Conservation (phyloP, 441 rosid genomes). For the Arabidopsis hybrid region DNA sequence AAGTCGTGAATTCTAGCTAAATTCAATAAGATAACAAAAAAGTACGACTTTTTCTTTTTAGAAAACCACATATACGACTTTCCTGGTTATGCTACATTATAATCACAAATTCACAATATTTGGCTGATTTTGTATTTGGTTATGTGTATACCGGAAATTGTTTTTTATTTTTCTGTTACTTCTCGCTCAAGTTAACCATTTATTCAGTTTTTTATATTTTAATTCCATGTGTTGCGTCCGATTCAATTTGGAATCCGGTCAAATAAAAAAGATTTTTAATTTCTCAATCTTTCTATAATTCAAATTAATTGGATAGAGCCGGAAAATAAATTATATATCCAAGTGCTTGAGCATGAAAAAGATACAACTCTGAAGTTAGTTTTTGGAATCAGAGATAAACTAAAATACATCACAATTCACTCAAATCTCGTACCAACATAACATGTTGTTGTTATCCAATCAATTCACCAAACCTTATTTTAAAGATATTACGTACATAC, state of each 20-base stretch:
- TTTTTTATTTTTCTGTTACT: neutral
- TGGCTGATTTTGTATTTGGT: no score
- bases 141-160: neutral
- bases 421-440: conserved; percentile 15
- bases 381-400: neutral
- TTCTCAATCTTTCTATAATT: neutral
- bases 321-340: neutral
- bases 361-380: neutral
- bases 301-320: neutral
- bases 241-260: conserved; percentile 1
- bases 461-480: conserved; percentile 10
- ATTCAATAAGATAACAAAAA: neutral
- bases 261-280: neutral
- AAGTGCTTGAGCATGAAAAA: neutral
- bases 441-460: neutral
- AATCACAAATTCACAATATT: neutral
- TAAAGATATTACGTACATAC: neutral
- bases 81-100: neutral
- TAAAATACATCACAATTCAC: conserved; percentile 6
- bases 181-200: neutral
- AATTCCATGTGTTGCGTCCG: neutral
- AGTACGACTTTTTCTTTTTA: neutral
- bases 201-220: neutral
- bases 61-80: neutral
- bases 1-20: neutral